Conservation (phyloP, 345 rosid genomes). For the Citrus sp. region DNA sequence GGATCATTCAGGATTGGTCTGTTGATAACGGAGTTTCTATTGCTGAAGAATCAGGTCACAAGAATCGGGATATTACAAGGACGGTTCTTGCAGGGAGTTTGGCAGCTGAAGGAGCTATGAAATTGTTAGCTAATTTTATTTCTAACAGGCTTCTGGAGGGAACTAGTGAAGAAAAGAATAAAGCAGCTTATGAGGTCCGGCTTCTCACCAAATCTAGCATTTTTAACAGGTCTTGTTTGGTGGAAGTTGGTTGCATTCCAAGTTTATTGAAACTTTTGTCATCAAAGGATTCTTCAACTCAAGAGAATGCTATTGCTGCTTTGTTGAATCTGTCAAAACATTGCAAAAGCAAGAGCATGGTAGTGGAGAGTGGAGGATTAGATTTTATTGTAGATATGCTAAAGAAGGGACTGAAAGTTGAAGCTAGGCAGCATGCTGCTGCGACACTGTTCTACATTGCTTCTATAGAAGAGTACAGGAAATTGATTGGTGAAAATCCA, state of each 20-base stretch:
- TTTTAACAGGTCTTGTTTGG: constrained; percentile 65
- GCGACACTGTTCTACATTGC: constrained; percentile 65
- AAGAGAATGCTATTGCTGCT: constrained; percentile 70
- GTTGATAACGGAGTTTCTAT: constrained; percentile 38
- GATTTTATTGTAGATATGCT: constrained; percentile 41
- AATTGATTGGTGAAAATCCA: constrained; percentile 55
- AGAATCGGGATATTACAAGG: constrained; percentile 34
- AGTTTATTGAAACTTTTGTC: constrained; percentile 41
- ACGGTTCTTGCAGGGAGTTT: constrained; percentile 43
- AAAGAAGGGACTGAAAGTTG: constrained; percentile 42
- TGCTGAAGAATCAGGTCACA: constrained; percentile 19
- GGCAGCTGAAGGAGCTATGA: constrained; percentile 55
- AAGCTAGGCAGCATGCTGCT: constrained; percentile 71
- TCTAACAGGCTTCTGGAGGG: constrained; percentile 42
- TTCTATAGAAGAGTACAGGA: constrained; percentile 58
- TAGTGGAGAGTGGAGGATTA: constrained; percentile 55
- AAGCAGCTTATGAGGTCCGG: constrained; percentile 63
- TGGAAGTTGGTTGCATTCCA: constrained; percentile 55
- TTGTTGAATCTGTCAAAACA: constrained; percentile 70
- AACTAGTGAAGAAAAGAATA: constrained; percentile 32
- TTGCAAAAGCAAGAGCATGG: constrained; percentile 40
- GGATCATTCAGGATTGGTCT: constrained; percentile 45
- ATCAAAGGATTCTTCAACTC: constrained; percentile 34
- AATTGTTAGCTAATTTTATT: constrained; percentile 45
- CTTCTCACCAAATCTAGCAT: constrained; percentile 60